Base-by-base conservation (phyloP, 2,329 filamentous ascomycete genomes). In the Exserohilum rostratum region DNA sequence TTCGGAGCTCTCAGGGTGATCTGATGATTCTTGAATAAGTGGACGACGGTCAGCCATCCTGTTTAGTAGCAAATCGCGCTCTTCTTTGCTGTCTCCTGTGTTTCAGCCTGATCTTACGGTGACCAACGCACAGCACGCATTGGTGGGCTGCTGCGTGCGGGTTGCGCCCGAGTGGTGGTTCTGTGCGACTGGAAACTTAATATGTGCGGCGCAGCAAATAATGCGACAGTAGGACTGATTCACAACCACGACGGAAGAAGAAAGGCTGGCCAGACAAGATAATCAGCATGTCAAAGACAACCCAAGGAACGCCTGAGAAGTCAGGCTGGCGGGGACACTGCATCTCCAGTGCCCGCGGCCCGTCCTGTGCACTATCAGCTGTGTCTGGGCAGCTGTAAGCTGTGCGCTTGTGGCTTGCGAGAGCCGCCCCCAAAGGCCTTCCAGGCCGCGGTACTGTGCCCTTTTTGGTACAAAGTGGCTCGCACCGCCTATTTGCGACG, bases 1-100 rank as follows among this genome's bases (percentile, higher is more conserved):
- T 33, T 63, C 63, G 42, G 67, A 61, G 37, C 61, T 65, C 51
- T 68, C 62, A 49, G 69, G 68, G 40, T 66, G 53, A 44, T 70
- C 67, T 2, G 66, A 60, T 30, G 65, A 50, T 49, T 72, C 65
- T 39, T 60, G 57, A 25, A 71, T 65, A 42, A 72, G 67, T 49
- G 67, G 66, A 46, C 66, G 68, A 34, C 61, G 66, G 55, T 73
- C 71, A 50, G 65, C 64, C 69, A 73, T 74, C 46, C 37, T 53
- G 58, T 33, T 54, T 40, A 38, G 18, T 43, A 22, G 20, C 22
- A 22, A 18, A 31, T 43, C 42, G 31, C 44, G 51, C 25, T 46
- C 53, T 42, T 52, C 37, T 49, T 50, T 43, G 44, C 31, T 49
- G 53, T 42, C 59, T 50, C 47, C 50, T 49, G 11, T 11, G 38